phyloP scores from a whole-genome alignment of 495 filamentous ascomycete species.

The Choiromyces venosus region DNA sequence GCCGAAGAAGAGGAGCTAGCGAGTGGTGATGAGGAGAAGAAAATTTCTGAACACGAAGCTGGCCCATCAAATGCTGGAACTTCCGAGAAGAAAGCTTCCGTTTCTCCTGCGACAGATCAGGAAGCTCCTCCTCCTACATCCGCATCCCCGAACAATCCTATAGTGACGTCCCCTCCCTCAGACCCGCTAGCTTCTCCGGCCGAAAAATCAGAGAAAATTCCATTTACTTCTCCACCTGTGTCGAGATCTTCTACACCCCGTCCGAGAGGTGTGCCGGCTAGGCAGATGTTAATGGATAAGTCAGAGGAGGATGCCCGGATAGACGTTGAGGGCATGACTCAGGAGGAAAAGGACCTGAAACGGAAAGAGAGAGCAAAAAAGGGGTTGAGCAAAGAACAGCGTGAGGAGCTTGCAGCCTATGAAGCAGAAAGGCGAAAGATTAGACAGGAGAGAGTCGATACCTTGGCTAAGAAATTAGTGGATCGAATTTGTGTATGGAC shows the following conservation, averaged over 20 bases:
- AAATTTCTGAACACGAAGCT: slow-evolving; percentile 39
- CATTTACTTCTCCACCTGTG: slow-evolving; percentile 29
- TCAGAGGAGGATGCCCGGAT: slow-evolving; percentile 78
- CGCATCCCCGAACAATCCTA: slow-evolving; percentile 24
- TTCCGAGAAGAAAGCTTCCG: slow-evolving; percentile 35
- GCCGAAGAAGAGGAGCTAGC: slow-evolving; percentile 55
- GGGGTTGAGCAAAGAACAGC: slow-evolving; percentile 78
- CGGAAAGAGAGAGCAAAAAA: slow-evolving; percentile 80
- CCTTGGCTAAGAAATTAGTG: slow-evolving; percentile 73
- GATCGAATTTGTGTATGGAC: slow-evolving; percentile 94
- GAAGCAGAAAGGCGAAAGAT: slow-evolving; percentile 77
- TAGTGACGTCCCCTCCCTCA: slow-evolving; percentile 23
- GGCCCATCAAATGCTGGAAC: slow-evolving; percentile 30
- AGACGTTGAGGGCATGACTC: slow-evolving; percentile 62
- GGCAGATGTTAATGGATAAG: slow-evolving; percentile 80
- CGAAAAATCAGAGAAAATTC: slow-evolving; percentile 13
- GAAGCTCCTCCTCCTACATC: slow-evolving; percentile 23
- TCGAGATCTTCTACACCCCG: slow-evolving; percentile 66
- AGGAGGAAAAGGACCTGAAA: slow-evolving; percentile 64
- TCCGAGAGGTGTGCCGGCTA: slow-evolving; percentile 59
- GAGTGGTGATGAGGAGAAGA: slow-evolving; percentile 50
- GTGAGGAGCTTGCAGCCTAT: slow-evolving; percentile 79
- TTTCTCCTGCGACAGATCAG: slow-evolving; percentile 31
- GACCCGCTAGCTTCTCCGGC: slow-evolving; percentile 15
- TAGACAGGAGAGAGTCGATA: slow-evolving; percentile 85